These are phyloP conservation scores for Podila horticola DNA, from an alignment of 192 early-diverging fungal species.

Conservation along the genomic window DNA sequence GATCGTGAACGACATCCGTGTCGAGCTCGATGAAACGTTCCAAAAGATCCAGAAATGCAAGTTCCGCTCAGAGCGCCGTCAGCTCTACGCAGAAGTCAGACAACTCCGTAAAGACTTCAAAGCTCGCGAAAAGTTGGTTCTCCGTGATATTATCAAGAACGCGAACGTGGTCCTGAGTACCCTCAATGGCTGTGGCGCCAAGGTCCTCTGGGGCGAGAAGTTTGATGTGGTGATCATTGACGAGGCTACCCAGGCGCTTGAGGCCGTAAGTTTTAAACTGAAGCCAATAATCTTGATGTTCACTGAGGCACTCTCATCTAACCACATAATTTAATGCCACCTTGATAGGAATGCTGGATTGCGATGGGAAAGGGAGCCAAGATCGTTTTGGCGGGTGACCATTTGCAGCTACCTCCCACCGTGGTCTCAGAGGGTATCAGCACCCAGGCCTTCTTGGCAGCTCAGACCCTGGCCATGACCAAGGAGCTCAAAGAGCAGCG, in stretches of 20 bases:
- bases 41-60: conserved; percentile 71
- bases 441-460: conserved; percentile 11
- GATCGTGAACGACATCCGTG: conserved; percentile 78
- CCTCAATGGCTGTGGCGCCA: conserved; percentile 73
- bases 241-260: conserved; percentile 87
- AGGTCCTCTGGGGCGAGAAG: conserved; percentile 60
- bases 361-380: conserved; percentile 78
- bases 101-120: conserved; percentile 76
- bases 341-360: conserved; percentile 90
- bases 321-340: no score
- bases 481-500: conserved; percentile 34
- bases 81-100: conserved; percentile 70
- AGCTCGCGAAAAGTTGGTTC: conserved; percentile 73
- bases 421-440: conserved; percentile 67
- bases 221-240: conserved; percentile 93
- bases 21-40: conserved; percentile 79
- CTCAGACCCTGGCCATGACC: conserved; percentile 23
- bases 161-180: conserved; percentile 83
- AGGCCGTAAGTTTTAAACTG: conserved; percentile 50
- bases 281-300: background rate
- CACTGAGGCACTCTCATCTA: no score
- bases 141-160: conserved; percentile 64
- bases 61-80: conserved; percentile 67
- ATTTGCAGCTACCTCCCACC: conserved; percentile 90
- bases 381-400: conserved; percentile 89